Evolutionary conservation across 2,329 filamentous ascomycete species (phyloP).

Genomic region (Talaromyces pinophilus): DNA sequence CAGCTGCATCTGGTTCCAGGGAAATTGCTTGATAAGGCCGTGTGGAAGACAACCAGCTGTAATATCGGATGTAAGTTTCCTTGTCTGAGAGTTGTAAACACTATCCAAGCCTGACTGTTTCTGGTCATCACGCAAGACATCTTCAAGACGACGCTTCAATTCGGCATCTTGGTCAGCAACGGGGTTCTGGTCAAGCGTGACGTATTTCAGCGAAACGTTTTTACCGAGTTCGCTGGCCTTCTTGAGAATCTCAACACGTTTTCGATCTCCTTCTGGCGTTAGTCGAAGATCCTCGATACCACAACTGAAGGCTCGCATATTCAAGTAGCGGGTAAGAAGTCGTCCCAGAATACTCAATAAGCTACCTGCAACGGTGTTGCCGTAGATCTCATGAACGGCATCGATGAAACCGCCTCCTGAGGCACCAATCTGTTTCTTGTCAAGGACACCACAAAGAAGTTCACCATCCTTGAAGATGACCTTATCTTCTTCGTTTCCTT

Average conservation of each 20-base stretch:
- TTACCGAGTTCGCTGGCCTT: constrained; percentile 71
- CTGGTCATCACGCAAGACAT: constrained; percentile 83
- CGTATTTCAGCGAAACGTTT: constrained; percentile 81
- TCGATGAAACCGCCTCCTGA: constrained; percentile 85
- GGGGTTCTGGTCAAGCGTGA: constrained; percentile 70
- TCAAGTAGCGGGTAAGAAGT: constrained; percentile 82
- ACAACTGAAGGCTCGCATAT: constrained; percentile 94
- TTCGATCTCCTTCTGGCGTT: constrained; percentile 73
- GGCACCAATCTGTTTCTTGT: constrained; percentile 93
- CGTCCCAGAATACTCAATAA: constrained; percentile 86
- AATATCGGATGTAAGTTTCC: constrained; percentile 72
- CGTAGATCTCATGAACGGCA: constrained; percentile 89
- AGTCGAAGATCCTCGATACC: constrained; percentile 94
- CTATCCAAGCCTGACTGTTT: constrained; percentile 91
- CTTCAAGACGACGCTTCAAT: constrained; percentile 76
- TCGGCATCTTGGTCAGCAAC: constrained; percentile 67
- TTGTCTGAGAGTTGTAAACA: constrained; percentile 72
- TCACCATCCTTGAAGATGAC: constrained; percentile 87
- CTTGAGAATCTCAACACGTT: constrained; percentile 67
- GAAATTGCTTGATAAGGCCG: constrained; percentile 87
- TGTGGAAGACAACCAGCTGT: constrained; percentile 76
- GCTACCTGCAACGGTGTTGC: constrained; percentile 80
- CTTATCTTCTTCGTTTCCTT: constrained; percentile 68
- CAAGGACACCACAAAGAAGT: constrained; percentile 84
- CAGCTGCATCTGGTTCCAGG: constrained; percentile 96